Base-by-base conservation (phyloP, 1,284 basidiomycete genomes). In the Melampsora americana region DNA sequence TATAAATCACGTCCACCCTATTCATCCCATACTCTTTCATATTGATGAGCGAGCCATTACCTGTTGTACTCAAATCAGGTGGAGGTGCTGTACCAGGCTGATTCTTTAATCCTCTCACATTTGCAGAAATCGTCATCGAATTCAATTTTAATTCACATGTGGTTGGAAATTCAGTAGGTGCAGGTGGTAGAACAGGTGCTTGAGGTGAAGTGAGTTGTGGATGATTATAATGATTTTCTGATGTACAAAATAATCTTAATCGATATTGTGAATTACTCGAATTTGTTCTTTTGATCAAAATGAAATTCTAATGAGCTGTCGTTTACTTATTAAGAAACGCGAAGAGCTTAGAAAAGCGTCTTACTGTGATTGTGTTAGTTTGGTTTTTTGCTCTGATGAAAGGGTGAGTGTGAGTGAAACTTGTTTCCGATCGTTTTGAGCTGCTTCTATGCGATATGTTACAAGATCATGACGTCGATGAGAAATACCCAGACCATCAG, bases 71-170 rank as follows among this genome's bases (percentile, higher is more conserved):
- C 50, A 97, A 83, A 81, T 95, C 90, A 12, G 93, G 90, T 0
- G 94, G 94, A 23, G 94, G 93, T 0, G 94, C 92, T 68, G 92
- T 96, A 0, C 94, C 94, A n/a, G 93, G 90, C 81, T 93, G 95
- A 84, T 96, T 96, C 86, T 96, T 95, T 80, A 97, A 84, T 1
- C 95, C 95, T 81, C 93, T 92, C 79, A 93, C 84, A 82, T 91
- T 95, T 69, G 91, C 92, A 14, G 85, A 85, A 42, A 95, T 84
- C 66, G 87, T 85, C 3, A 86, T 85, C 76, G 85, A 86, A 82
- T 97, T 95, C 50, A 96, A 88, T 79, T 90, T 88, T 68, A 95
- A 89, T 86, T 97, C 95, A 80, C 92, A 95, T 26, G 91, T 92
- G 6, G 89, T 87, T 16, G 94, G 94, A 80, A 94, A 97, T 84